A percentile compares a stretch with the other conserved stretches of the same genome.
These are phyloP conservation scores for Lachnellula cervina DNA, from an alignment of 2,329 filamentous ascomycete species.

Conservation along the genomic window DNA sequence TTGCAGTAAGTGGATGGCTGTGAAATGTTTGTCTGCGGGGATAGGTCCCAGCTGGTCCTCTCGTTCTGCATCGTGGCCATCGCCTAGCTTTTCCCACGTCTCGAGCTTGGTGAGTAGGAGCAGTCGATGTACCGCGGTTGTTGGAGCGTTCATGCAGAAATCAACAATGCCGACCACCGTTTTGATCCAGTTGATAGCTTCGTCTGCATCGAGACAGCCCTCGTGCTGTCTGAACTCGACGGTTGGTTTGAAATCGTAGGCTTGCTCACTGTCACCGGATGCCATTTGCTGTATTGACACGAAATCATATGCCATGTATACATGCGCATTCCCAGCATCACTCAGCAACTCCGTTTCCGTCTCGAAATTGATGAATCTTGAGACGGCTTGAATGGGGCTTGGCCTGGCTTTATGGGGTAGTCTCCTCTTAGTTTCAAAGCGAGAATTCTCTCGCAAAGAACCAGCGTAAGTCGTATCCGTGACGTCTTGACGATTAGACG, in stretches of 20 bases:
- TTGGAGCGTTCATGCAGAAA: constrained; percentile 3
- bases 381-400: background rate
- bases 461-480: background rate
- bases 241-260: constrained; percentile 8
- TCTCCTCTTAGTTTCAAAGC: background rate
- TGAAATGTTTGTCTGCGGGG: constrained; percentile 12
- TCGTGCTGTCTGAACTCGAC: constrained; percentile 28
- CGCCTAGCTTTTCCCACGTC: constrained; percentile 4
- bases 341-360: background rate
- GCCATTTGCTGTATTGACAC: background rate
- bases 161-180: constrained; percentile 15
- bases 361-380: background rate
- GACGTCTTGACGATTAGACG: background rate
- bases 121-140: background rate
- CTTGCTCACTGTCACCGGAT: background rate
- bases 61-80: constrained; percentile 7
- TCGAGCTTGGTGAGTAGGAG: background rate
- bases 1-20: constrained; percentile 10
- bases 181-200: constrained; percentile 18
- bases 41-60: constrained; percentile 9
- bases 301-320: background rate
- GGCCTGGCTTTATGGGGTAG: background rate
- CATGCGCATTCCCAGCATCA: background rate
- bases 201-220: constrained; percentile 15
- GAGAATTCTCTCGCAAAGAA: constrained; percentile 1